Base-by-base conservation (phyloP, 2,329 filamentous ascomycete species). In the Penicillium sumatraense region DNA sequence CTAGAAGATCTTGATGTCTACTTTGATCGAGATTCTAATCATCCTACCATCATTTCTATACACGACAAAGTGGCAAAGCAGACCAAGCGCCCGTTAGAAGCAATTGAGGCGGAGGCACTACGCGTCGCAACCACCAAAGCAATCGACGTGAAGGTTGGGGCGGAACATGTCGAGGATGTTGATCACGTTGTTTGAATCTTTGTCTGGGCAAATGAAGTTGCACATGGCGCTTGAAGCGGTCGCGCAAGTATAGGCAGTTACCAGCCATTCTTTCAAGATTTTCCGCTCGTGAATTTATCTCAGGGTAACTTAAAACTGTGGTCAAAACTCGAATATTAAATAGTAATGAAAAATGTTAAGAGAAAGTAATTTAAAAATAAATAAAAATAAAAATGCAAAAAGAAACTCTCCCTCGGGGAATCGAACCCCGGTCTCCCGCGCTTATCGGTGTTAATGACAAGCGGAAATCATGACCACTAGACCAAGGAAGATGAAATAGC, bases 381-480 rank as follows among this genome's bases (percentile, higher is more conserved):
- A 14, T 5, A 54, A 48, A 52, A 16, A 31, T 20, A 35, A 38
- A 40, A 46, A 31, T n/a, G 41, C 53, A 58, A 70, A 66, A 67
- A 65, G 33, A 67, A 71, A 67, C 65, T 65, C 65, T 69, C 70
- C 68, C 69, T 66, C 62, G 63, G 63, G 67, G 70, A 71, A 73
- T 73, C 69, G 69, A 72, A 72, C 69, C 67, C 67, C 67, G 70
- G 71, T 70, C 70, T 69, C 64, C 71, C 70, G 71, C 69, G 70
- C 70, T 69, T 61, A 58, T 61, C 56, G 41, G 59, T 61, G 5
- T 57, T 67, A 63, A 57, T 72, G 70, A 72, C 69, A 72, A 72
- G 69, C 70, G 71, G 70, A 72, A 68, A 72, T 72, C 70, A 72
- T 72, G 69, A 72, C 70, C 69, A 72, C 71, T 73, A 73, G 69